phyloP scores from a whole-genome alignment of 2,329 filamentous ascomycete genomes.

The Neopestalotiopsis rosae region DNA sequence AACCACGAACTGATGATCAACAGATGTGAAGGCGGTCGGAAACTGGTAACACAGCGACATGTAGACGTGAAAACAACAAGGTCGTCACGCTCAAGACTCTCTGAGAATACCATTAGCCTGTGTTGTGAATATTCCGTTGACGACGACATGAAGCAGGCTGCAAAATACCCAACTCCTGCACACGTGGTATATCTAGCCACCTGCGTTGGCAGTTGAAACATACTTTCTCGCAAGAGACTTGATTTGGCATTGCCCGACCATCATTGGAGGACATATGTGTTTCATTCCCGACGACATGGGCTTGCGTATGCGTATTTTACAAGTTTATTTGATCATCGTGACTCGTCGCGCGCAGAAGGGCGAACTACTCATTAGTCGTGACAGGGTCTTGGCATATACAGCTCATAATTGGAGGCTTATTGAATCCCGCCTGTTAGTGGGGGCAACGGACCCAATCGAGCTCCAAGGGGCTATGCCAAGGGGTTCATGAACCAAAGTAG shows the following conservation, averaged over 20 bases:
- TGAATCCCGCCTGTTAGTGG: neutral
- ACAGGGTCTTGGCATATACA: slow-evolving; percentile 11
- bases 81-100: too few relatives aligned
- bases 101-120: too few relatives aligned
- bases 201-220: neutral
- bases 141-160: too few relatives aligned
- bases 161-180: too few relatives aligned
- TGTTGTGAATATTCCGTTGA: too few relatives aligned
- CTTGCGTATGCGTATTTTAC: neutral
- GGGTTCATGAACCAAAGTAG: neutral
- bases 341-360: neutral
- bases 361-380: neutral
- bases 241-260: neutral
- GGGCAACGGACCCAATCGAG: neutral
- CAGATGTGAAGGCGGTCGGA: neutral
- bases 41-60: too few relatives aligned
- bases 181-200: neutral
- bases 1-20: neutral
- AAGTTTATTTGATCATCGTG: neutral
- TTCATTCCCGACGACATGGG: neutral
- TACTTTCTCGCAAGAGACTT: neutral
- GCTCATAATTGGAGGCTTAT: slow-evolving; percentile 16
- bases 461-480: neutral
- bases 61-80: too few relatives aligned
- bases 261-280: slow-evolving; percentile 15